Evolutionary conservation across 176 grass and related monocot genomes (phyloP), one percentile per base, ranked within the genome.

Genomic region (Panicum miliaceum): DNA sequence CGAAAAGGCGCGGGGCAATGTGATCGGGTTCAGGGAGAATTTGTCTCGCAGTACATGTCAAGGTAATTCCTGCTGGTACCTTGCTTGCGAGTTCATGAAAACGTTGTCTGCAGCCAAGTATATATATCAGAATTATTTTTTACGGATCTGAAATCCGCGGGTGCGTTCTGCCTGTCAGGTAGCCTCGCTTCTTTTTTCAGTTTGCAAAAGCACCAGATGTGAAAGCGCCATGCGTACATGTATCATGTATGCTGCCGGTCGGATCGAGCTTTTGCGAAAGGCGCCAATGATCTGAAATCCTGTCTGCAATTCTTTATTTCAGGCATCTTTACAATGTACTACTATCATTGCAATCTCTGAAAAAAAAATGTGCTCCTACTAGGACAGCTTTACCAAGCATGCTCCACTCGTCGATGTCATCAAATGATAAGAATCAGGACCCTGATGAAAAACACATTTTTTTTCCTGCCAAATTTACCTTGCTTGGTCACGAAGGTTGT

Each of bases 201-300:
- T 27, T 54, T 7, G 16, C 47, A 63, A 81, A 81, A 60, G 22
- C 75, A 85, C 6, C 15, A 65, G 61, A 77, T 72, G 83, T 72
- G 78, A 85, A 90, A 89, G 71, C 77, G 71, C 77, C 71, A 54
- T 53, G 70, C 23, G 70, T 60, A 26, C 32, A 25, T 10, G n/a
- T n/a, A n/a, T n/a, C n/a, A 32, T 32, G 29, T 32, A 32, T 32
- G 53, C 45, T 12, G 3, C 2, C 40, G 40, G 45, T 27, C 64
- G 37, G 52, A 29, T 35, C 38, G 37, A 59, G 64, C 85, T 87
- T 87, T 87, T 67, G 15, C 3, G 18, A 73, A 90, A 82, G 88
- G 7, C 46, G 29, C 8, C 47, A 47, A 50, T 59, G 64, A 82
- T 86, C 65, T 82, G 66, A 73, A 82, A 76, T 76, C 71, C 12